These are phyloP conservation scores for Aureobasidium sp. DNA, from an alignment of 2,329 filamentous ascomycete species.

Conservation along the genomic window DNA sequence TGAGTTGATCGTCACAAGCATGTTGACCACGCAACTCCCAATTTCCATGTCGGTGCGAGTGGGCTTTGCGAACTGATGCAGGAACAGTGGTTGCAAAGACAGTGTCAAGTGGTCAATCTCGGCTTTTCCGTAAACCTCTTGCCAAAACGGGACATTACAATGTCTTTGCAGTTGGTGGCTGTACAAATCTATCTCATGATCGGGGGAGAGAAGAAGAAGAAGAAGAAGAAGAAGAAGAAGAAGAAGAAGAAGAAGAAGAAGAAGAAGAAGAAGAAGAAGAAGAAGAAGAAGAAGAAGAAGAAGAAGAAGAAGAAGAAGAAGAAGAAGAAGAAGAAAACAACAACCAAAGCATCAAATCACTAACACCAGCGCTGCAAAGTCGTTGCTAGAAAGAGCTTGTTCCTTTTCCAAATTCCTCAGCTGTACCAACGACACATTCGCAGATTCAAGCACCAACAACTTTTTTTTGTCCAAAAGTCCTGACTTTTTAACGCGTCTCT, in stretches of 20 bases:
- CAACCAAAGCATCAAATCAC: neutral
- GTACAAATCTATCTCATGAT: neutral
- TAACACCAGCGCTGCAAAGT: neutral
- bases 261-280: too few species aligned
- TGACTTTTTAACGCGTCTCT: neutral
- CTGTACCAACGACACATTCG: neutral
- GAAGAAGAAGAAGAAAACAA: too few species aligned
- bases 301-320: too few species aligned
- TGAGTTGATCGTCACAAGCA: conserved; percentile 9
- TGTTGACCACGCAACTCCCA: neutral
- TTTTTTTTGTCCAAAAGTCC: neutral
- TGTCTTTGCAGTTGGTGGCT: neutral
- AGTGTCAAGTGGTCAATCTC: neutral
- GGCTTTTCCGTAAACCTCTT: neutral
- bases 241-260: too few species aligned
- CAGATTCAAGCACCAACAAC: neutral
- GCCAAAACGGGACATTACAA: neutral
- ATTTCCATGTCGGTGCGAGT: neutral
- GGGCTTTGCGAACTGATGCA: neutral
- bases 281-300: too few species aligned
- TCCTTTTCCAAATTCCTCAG: neutral
- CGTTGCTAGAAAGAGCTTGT: neutral
- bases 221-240: too few species aligned
- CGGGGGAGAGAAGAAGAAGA: too few species aligned
- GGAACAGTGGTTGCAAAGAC: neutral